Evolutionary conservation across 2,329 filamentous ascomycete species (phyloP).

Genomic region (Phaeoacremonium minimum): DNA sequence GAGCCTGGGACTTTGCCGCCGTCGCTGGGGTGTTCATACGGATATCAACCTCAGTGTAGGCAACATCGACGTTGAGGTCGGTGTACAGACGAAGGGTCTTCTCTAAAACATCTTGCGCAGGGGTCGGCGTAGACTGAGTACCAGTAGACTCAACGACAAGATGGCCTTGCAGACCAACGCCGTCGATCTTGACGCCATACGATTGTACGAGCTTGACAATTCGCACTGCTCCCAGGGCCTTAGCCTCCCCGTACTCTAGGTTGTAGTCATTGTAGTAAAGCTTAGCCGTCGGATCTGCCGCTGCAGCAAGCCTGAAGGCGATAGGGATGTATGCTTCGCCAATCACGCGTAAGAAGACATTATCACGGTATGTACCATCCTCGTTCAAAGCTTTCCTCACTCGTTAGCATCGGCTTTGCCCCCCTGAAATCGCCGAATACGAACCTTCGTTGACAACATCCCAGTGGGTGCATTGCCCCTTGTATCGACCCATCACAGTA

Average conservation of each 20-base stretch:
- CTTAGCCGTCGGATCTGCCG: slow-evolving; percentile 3
- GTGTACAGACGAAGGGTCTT: slow-evolving; percentile 34
- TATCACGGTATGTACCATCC: slow-evolving; percentile 40
- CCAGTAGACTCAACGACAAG: slow-evolving; percentile 32
- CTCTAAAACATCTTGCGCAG: too few species aligned
- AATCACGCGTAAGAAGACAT: slow-evolving; percentile 50
- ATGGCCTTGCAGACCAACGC: slow-evolving; percentile 47
- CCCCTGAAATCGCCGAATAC: too few species aligned
- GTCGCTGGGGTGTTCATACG: slow-evolving; percentile 34
- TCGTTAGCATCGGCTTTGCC: too few species aligned
- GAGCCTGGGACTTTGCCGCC: slow-evolving; percentile 28
- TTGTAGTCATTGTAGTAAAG: slow-evolving; percentile 36
- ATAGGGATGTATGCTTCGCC: slow-evolving; percentile 51
- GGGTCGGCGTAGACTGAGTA: slow-evolving; percentile 26
- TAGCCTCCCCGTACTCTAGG: slow-evolving; percentile 34
- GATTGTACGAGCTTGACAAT: slow-evolving; percentile 24
- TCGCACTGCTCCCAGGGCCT: slow-evolving; percentile 24
- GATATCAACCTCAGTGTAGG: slow-evolving; percentile 50
- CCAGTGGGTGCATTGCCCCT: slow-evolving; percentile 54
- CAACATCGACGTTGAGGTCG: slow-evolving; percentile 39
- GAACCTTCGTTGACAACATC: slow-evolving; percentile 63
- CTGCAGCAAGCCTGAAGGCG: slow-evolving; percentile 26
- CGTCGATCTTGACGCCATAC: slow-evolving; percentile 41
- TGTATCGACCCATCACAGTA: slow-evolving; percentile 48
- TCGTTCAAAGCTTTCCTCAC: slow-evolving; percentile 53